Evolutionary conservation across 108 stramenopile genomes (phyloP).

Genomic region (Nitzschia sp.): DNA sequence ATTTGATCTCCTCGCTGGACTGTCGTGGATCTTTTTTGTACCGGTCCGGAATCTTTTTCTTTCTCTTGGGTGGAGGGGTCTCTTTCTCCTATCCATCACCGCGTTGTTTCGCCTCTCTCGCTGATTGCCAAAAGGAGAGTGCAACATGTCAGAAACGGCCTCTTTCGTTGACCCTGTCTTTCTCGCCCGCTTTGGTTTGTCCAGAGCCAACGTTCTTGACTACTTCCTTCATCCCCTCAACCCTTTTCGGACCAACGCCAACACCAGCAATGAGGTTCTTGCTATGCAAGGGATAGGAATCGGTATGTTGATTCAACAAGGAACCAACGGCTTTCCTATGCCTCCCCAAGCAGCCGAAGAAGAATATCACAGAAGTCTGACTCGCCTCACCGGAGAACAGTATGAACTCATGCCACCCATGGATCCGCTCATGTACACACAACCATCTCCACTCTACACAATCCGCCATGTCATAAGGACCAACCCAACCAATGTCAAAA

Average conservation of each 20-base stretch:
- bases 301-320: conserved; percentile 70
- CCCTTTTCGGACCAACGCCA: conserved; percentile 77
- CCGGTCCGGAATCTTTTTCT: too few species aligned
- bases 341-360: conserved; percentile 73
- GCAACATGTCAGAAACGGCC: conserved; percentile 75
- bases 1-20: too few species aligned
- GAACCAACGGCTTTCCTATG: conserved; percentile 60
- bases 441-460: conserved; percentile 73
- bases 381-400: conserved; percentile 72
- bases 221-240: conserved; percentile 88
- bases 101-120: too few species aligned
- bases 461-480: conserved; percentile 77
- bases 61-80: too few species aligned
- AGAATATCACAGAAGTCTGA: conserved; percentile 59
- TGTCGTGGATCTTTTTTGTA: too few species aligned
- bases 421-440: conserved; percentile 48
- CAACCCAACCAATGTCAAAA: conserved; percentile 51
- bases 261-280: conserved; percentile 80
- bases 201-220: conserved; percentile 65
- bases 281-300: conserved; percentile 78
- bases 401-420: conserved; percentile 75
- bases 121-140: too few species aligned
- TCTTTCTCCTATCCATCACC: too few species aligned
- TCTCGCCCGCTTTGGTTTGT: conserved; percentile 77
- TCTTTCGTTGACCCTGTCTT: conserved; percentile 90